phyloP scores from a whole-genome alignment of 23 red algal genomes.

The Chondrus crispus region DNA sequence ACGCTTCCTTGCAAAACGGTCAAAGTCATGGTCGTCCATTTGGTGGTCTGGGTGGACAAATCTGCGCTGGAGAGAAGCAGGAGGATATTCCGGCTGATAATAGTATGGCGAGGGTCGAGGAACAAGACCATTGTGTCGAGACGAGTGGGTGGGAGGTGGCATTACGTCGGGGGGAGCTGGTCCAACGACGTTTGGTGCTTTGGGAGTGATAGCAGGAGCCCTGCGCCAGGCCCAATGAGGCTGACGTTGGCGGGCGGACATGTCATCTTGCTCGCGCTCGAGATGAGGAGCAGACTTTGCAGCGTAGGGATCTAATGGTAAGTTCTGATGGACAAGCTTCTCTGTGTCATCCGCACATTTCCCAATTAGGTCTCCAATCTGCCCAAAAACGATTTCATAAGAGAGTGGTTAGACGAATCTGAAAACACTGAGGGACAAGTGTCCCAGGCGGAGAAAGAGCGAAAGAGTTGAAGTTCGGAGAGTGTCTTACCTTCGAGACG shows the following conservation, averaged over 20 bases:
- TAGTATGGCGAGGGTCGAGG: not conserved
- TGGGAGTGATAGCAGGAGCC: not conserved
- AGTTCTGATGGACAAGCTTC: not conserved
- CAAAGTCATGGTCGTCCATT: not conserved
- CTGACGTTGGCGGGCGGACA: not conserved
- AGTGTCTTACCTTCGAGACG: not conserved
- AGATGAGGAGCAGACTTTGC: not conserved
- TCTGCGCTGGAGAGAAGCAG: not conserved
- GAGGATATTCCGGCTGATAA: not conserved
- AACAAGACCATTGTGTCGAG: no score
- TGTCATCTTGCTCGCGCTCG: not conserved
- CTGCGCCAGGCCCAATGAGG: not conserved
- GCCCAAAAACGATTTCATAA: not conserved
- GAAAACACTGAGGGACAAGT: not conserved
- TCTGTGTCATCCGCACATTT: slow-evolving; percentile 40
- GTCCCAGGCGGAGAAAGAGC: not conserved
- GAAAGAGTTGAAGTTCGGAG: not conserved
- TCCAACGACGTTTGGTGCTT: not conserved
- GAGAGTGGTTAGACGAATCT: not conserved
- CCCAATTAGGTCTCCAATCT: slow-evolving; percentile 45
- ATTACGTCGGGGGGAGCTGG: no score
- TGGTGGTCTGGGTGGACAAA: not conserved
- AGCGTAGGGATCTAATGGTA: not conserved
- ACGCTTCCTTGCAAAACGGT: not conserved
- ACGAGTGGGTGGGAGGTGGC: no score